phyloP scores from a whole-genome alignment of 768 basidiomycete species.

The Trametes maxima region DNA sequence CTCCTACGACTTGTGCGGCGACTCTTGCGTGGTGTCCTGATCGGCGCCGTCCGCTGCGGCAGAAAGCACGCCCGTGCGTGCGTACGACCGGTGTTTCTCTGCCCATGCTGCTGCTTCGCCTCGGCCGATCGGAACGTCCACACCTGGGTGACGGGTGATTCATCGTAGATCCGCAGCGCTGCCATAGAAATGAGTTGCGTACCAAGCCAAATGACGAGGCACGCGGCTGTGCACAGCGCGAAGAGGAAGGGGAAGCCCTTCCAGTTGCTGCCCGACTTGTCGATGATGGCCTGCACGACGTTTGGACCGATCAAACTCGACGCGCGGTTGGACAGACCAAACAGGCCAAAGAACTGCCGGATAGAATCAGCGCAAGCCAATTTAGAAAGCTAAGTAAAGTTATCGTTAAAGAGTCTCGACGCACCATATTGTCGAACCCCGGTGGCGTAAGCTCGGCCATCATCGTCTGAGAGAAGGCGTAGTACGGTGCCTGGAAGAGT shows the following conservation, averaged over 20 bases:
- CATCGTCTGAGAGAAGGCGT: slow-evolving; percentile 84
- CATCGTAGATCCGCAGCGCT: neutral
- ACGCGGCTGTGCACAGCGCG: slow-evolving; percentile 63
- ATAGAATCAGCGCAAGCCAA: slow-evolving; percentile 37
- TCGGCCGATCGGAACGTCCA: slow-evolving; percentile 40
- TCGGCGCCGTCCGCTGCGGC: neutral
- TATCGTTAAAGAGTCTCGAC: neutral
- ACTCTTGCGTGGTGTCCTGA: neutral
- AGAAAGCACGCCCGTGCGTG: slow-evolving; percentile 14
- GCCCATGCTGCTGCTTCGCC: slow-evolving; percentile 41
- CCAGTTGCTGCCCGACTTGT: slow-evolving; percentile 73
- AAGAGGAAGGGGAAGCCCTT: slow-evolving; percentile 84
- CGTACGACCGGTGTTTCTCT: slow-evolving; percentile 27
- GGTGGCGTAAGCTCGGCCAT: slow-evolving; percentile 89
- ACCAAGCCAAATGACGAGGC: slow-evolving; percentile 75
- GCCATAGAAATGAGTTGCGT: slow-evolving; percentile 23
- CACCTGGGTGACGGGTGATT: slow-evolving; percentile 19
- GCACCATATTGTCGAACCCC: slow-evolving; percentile 81
- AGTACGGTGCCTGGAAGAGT: slow-evolving; percentile 85
- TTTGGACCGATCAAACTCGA: slow-evolving; percentile 87
- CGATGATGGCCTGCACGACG: slow-evolving; percentile 80
- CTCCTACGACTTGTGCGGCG: too few species aligned
- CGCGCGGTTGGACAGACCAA: slow-evolving; percentile 80
- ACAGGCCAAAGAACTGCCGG: slow-evolving; percentile 80
- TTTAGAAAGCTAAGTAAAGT: slow-evolving; percentile 44